Evolutionary conservation across 2,329 filamentous ascomycete species (phyloP).

Genomic region (Neobulgaria alba): DNA sequence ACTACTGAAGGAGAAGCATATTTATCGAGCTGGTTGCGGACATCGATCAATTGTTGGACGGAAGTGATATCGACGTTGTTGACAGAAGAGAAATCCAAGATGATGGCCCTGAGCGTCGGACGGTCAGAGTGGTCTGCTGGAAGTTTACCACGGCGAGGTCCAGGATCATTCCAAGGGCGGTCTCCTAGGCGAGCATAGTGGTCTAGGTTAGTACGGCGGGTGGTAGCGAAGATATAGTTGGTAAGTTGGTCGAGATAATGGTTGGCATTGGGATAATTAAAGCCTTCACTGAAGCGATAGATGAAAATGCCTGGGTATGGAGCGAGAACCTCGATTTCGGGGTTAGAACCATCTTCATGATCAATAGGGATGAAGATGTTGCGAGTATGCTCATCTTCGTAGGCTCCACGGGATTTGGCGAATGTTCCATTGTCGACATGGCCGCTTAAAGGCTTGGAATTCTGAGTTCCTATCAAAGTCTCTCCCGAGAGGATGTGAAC

Average conservation of each 20-base stretch:
- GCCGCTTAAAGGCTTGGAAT: slow-evolving; percentile 36
- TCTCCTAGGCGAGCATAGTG: slow-evolving; percentile 61
- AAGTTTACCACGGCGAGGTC: slow-evolving; percentile 50
- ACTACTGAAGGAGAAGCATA: slow-evolving; percentile 75
- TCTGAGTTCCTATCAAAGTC: slow-evolving; percentile 61
- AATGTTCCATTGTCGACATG: slow-evolving; percentile 43
- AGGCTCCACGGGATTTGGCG: slow-evolving; percentile 21
- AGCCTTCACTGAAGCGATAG: slow-evolving; percentile 88
- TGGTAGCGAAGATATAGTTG: slow-evolving; percentile 58
- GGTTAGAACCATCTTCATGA: slow-evolving; percentile 86
- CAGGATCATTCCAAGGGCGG: slow-evolving; percentile 91
- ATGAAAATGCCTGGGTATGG: slow-evolving; percentile 93
- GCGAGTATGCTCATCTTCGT: slow-evolving; percentile 44
- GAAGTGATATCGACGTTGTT: slow-evolving; percentile 93
- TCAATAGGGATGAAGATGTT: slow-evolving; percentile 83
- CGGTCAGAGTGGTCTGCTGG: slow-evolving; percentile 40
- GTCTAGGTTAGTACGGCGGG: slow-evolving; percentile 66
- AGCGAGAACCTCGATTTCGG: slow-evolving; percentile 65
- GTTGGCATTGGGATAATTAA: slow-evolving; percentile 92
- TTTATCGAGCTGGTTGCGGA: slow-evolving; percentile 85
- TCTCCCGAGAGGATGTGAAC: slow-evolving; percentile 71
- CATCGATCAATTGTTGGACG: slow-evolving; percentile 84
- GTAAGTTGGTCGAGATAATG: slow-evolving; percentile 77
- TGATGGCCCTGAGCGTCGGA: slow-evolving; percentile 76
- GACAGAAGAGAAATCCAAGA: slow-evolving; percentile 87